Base-by-base conservation (phyloP, 495 filamentous ascomycete genomes). In the Cudoniella acicularis region DNA sequence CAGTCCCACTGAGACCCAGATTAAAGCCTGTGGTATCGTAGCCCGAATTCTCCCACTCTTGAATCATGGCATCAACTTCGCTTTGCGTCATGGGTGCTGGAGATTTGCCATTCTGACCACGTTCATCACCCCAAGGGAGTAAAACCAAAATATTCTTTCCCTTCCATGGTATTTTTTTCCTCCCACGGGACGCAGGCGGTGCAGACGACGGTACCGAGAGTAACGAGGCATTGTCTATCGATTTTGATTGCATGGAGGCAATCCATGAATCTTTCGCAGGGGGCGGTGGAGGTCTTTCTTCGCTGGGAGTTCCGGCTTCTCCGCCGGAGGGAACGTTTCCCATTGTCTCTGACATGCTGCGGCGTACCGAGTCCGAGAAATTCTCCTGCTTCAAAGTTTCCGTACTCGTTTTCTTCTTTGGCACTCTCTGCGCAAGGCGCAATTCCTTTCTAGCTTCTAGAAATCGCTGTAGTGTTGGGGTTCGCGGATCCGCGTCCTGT, bases 1-100 rank as follows among this genome's bases (percentile, higher is more conserved):
- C 16, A 36, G n/a, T 1, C 3, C 22, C 48, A 17, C 70, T 50
- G 22, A 66, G 72, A 22, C 78, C 76, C 60, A 92, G 67, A 49
- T 82, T 86, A 70, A 94, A 96, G 0, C 90, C 90, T 3, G 77
- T 73, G 42, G 80, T 80, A 69, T 89, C 79, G 66, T 92, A 96
- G 10, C 92, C 94, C 58, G 86, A 70, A 47, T 87, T 72, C 66
- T 88, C 81, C 86, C 89, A 95, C 25, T 78, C 73, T 49, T 81
- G 78, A 58, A 96, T 64, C 65, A 84, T 85, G n/a, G 79, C 72
- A 17, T 83, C 69, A 3, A 91, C 83, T 49, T 91, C 86, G 21
- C 73, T 69, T 16, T 76, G 67, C 25, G 70, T 85, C 59, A 98
- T 71, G 16, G 89, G 83, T 58, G 77, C 63, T 27, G 84, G 73